Evolutionary conservation across 225 moss, liverwort and hornwort genomes (phyloP).

Genomic region (Takakia lepidozioides): DNA sequence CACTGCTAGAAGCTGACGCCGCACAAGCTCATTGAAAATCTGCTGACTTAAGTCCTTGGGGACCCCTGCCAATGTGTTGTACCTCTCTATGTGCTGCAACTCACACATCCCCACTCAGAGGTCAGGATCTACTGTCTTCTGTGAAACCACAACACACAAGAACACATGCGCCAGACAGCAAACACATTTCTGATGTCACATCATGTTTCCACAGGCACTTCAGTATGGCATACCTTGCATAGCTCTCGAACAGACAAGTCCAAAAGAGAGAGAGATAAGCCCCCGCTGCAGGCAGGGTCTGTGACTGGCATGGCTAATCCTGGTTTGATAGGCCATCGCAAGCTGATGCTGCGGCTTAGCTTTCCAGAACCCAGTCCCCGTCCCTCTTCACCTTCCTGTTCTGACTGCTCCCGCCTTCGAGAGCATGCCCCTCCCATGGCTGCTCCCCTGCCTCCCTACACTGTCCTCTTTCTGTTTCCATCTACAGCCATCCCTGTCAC

Average conservation of each 20-base stretch:
- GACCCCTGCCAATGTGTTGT: slow-evolving; percentile 48
- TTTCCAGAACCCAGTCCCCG: slow-evolving; percentile 40
- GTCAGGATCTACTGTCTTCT: too few relatives aligned
- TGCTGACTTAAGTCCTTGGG: slow-evolving; percentile 76
- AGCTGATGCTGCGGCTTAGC: slow-evolving; percentile 68
- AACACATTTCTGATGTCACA: neutral
- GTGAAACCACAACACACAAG: neutral
- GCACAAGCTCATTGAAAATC: slow-evolving; percentile 72
- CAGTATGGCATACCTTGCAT: slow-evolving; percentile 38
- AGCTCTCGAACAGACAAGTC: slow-evolving; percentile 58
- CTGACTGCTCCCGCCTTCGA: slow-evolving; percentile 56
- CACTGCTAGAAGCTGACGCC: slow-evolving; percentile 48
- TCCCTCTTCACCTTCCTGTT: slow-evolving; percentile 39
- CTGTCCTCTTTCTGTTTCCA: slow-evolving; percentile 7
- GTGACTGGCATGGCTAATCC: slow-evolving; percentile 15
- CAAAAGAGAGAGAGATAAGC: slow-evolving; percentile 54
- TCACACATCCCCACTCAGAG: too few relatives aligned
- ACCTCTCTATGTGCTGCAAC: slow-evolving; percentile 42
- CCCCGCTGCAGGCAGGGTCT: slow-evolving; percentile 11
- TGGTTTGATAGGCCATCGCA: slow-evolving; percentile 70
- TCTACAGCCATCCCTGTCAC: too few relatives aligned
- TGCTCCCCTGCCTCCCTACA: neutral
- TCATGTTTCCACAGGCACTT: neutral
- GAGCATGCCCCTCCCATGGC: slow-evolving; percentile 84
- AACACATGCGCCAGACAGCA: too few relatives aligned